Base-by-base conservation (phyloP, 1,139 yeast genomes). In the Sugiyamaella pinicola region DNA sequence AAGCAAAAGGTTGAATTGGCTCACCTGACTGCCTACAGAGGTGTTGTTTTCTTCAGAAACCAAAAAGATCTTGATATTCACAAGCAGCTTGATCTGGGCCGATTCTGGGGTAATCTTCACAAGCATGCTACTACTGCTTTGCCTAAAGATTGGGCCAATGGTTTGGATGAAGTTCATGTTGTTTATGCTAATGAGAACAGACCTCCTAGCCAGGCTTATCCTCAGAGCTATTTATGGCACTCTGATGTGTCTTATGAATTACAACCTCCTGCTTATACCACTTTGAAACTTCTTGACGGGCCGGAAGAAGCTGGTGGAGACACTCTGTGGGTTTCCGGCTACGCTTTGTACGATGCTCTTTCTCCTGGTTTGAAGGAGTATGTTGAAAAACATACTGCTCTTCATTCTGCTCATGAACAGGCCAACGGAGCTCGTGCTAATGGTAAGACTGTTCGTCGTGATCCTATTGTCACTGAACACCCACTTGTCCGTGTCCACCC, bases 81-180 rank as follows among this genome's bases (percentile, higher is more conserved):
- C 43, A 69, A 78, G 56, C 87, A 87, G 39, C 82, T 85, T 6
- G 74, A 78, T n/a, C 79, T 79, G 63, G 88, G 85, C 29, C 73
- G 73, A 49, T 78, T 83, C 66, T 85, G 77, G 69, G 91, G 91
- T 12, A 81, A 82, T 9, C 74, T 84, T 51, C 93, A 85, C 69
- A 76, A 82, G 52, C 93, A 86, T 64, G 88, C 90, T 47, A 83
- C 88, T 2, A 81, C 87, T 6, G 87, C 88, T 9, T 78, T 86
- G 7, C 91, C 91, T 33, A 71, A 72, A 54, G 78, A 59, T n/a
- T 61, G 61, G 54, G 66, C 62, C 6, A 26, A 43, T 12, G 45
- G 41, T 4, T 29, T 49, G 13, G 53, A 43, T 7, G 49, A 42
- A 31, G 76, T 85, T 57, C 91, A 85, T 64, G 77, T 83, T 46